Conservation (phyloP, 345 rosid species). For the Bruguiera sexangula region DNA sequence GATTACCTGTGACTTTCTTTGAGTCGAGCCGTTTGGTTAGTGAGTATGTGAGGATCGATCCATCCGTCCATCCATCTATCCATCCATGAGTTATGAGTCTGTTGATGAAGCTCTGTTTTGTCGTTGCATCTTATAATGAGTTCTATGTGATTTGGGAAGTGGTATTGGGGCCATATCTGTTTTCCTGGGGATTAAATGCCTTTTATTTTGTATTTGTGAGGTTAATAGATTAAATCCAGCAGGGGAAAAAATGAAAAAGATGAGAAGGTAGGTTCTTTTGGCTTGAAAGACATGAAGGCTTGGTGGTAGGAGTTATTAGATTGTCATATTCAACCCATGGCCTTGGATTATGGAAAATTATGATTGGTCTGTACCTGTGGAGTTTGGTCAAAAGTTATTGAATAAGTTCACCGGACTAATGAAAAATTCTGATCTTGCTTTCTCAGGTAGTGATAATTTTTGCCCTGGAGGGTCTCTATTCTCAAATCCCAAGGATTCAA, state of each 20-base stretch:
- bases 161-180: no score
- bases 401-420: background rate
- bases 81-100: no score
- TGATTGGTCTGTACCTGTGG: background rate
- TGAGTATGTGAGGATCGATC: no score
- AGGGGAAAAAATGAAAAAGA: no score
- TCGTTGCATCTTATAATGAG: background rate
- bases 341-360: conserved; percentile 2
- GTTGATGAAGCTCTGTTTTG: background rate
- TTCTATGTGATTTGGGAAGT: no score
- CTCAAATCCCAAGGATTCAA: conserved; percentile 71
- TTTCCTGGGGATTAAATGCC: no score
- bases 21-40: background rate
- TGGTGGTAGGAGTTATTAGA: background rate
- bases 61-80: no score
- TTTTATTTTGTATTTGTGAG: no score
- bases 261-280: background rate
- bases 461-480: conserved; percentile 60
- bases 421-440: background rate
- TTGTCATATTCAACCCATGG: background rate
- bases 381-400: background rate
- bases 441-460: conserved; percentile 67
- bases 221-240: no score
- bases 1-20: background rate
- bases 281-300: background rate